Evolutionary conservation across 2,329 filamentous ascomycete species (phyloP).

Genomic region (Stemphylium lycopersici): DNA sequence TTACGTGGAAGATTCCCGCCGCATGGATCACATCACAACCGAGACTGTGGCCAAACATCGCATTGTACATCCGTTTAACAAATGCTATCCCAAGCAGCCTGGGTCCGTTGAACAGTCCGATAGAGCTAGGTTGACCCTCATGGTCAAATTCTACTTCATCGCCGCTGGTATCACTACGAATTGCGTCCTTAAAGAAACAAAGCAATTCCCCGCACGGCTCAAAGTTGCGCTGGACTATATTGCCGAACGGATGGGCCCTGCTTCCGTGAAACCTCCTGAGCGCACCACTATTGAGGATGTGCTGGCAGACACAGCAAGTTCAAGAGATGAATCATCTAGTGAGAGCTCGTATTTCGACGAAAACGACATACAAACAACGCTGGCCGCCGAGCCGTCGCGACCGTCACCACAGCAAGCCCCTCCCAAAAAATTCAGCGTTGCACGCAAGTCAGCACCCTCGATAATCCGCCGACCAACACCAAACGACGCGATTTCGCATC

Average conservation of each 20-base stretch:
- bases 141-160: conserved; percentile 20
- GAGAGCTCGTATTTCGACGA: conserved; percentile 4
- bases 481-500: neutral
- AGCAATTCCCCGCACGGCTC: conserved; percentile 14
- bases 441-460: conserved; percentile 2
- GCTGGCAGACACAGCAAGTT: neutral
- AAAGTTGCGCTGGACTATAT: conserved; percentile 8
- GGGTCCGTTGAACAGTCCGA: conserved; percentile 1
- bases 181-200: conserved; percentile 16
- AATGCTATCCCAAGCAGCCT: conserved; percentile 9
- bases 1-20: conserved; percentile 1
- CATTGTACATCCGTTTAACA: conserved; percentile 21
- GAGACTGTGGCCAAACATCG: conserved; percentile 9
- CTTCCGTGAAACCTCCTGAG: conserved; percentile 3
- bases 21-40: neutral
- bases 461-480: neutral
- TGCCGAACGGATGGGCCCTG: conserved; percentile 14
- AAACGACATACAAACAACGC: conserved; percentile 3
- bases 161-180: conserved; percentile 19
- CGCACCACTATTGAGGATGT: neutral
- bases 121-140: conserved; percentile 5
- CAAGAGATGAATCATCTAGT: neutral
- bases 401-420: neutral
- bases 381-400: neutral
- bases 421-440: neutral